Evolutionary conservation across 2,329 filamentous ascomycete genomes (phyloP), one percentile per base, ranked within the genome.

Genomic region (Apiospora arundinis): DNA sequence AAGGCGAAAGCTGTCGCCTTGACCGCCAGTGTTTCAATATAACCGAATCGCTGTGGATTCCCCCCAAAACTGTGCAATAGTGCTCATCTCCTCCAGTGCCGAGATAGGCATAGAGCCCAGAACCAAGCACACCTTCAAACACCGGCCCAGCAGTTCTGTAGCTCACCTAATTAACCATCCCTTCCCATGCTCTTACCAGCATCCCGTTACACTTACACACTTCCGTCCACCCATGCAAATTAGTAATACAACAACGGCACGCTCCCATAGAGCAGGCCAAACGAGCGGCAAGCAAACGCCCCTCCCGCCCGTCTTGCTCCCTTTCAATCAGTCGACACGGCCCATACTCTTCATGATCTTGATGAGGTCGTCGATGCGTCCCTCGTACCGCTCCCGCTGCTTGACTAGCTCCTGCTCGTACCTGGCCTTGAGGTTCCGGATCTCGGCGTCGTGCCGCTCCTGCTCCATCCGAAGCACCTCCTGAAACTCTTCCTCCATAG

Each of bases 401-500:
- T 69, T 48, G 46, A 44, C 32, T n/a, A 74, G 70, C 25, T 73
- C 72, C 25, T 69, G 28, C 56, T 70, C 69, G 68, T 72, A 66
- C 68, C 70, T 69, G 12, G 42, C 68, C 65, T 71, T 69, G 25
- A 73, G 37, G 25, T 32, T 11, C 18, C 63, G 28, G 11, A 74
- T 70, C 40, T 70, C 71, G 14, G 42, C 21, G n/a, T 60, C 32
- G 69, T 73, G 68, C 46, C 70, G 72, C 37, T 70, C 69, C 48
- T 71, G 42, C 42, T 72, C 72, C 18, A 69, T 21, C 28, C 56
- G 49, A 12, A 74, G 70, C 16, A 74, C 23, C 25, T 74, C 74
- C 23, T 68, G 60, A 23, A 74, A 74, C 60, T 74, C 73, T 1
- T 71, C 71, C 42, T 74, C 74, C 71, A 74, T 74, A 4, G 16